Evolutionary conservation across 768 basidiomycete species (phyloP).

Genomic region (Lactarius vividus): DNA sequence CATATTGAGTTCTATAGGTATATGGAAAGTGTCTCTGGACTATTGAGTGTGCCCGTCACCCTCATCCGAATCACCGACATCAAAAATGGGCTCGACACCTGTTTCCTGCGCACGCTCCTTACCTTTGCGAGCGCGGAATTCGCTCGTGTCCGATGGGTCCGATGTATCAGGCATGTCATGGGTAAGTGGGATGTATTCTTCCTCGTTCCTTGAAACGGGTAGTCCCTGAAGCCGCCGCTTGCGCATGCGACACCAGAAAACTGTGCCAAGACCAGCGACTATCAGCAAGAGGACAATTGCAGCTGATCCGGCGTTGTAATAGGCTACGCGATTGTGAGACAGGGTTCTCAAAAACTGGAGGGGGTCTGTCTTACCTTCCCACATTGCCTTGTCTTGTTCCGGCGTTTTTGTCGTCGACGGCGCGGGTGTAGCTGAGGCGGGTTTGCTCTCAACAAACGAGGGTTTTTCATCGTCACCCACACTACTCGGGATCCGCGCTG

Average conservation of each 20-base stretch:
- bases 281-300: slow-evolving; percentile 80
- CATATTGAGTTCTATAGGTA: background rate
- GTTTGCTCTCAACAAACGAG: slow-evolving; percentile 48
- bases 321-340: slow-evolving; percentile 49
- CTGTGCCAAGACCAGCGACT: slow-evolving; percentile 60
- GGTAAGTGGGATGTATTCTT: slow-evolving; percentile 74
- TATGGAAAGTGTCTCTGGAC: background rate
- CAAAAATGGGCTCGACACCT: slow-evolving; percentile 41
- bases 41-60: slow-evolving; percentile 23
- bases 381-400: slow-evolving; percentile 80
- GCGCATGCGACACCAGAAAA: slow-evolving; percentile 76
- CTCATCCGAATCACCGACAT: slow-evolving; percentile 46
- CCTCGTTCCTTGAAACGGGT: slow-evolving; percentile 40
- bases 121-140: slow-evolving; percentile 34
- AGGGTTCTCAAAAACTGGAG: slow-evolving; percentile 1
- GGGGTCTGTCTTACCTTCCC: slow-evolving; percentile 65
- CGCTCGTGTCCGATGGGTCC: slow-evolving; percentile 16
- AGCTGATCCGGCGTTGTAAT: slow-evolving; percentile 90
- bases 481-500: slow-evolving; percentile 76
- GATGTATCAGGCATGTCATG: slow-evolving; percentile 32
- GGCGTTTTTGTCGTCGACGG: slow-evolving; percentile 56
- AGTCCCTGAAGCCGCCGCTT: slow-evolving; percentile 41
- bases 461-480: slow-evolving; percentile 76
- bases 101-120: slow-evolving; percentile 36
- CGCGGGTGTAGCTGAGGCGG: slow-evolving; percentile 36